Evolutionary conservation across 2,329 filamentous ascomycete genomes (phyloP).

Genomic region (Fusarium sp.): DNA sequence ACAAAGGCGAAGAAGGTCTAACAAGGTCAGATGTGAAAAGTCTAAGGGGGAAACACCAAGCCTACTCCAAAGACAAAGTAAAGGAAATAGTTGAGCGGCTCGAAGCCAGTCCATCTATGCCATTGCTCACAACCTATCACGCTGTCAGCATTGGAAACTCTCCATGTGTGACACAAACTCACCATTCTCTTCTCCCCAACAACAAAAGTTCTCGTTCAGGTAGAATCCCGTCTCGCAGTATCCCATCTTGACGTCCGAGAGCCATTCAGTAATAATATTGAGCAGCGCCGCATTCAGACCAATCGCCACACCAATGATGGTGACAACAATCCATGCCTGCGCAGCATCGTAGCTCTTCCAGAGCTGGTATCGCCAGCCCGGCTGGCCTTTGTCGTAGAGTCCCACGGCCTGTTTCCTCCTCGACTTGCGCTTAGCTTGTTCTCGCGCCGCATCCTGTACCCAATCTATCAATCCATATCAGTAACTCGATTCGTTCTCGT

Average conservation of each 20-base stretch:
- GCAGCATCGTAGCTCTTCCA: conserved; percentile 92
- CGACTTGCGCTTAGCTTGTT: conserved; percentile 81
- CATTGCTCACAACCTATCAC: conserved; percentile 79
- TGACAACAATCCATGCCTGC: conserved; percentile 98
- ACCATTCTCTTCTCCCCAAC: conserved; percentile 92
- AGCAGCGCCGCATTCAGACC: conserved; percentile 91
- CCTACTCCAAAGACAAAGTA: conserved; percentile 85
- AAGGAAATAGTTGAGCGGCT: conserved; percentile 80
- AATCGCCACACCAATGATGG: conserved; percentile 89
- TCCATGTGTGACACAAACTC: conserved; percentile 31
- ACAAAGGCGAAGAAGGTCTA: conserved; percentile 81
- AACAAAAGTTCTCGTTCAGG: conserved; percentile 96
- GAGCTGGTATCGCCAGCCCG: conserved; percentile 80
- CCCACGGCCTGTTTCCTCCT: conserved; percentile 75
- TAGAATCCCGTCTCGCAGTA: conserved; percentile 96
- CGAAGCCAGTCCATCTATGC: conserved; percentile 85
- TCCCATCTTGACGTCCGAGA: conserved; percentile 94
- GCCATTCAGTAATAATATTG: conserved; percentile 96
- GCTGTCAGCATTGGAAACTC: conserved; percentile 8
- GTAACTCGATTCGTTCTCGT: conserved; percentile 45
- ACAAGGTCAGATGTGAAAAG: conserved; percentile 12
- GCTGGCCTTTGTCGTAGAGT: conserved; percentile 72
- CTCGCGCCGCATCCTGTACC: conserved; percentile 95
- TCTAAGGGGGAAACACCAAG: conserved; percentile 1
- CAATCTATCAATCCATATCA: conserved; percentile 67